Evolutionary conservation across 2,329 filamentous ascomycete genomes (phyloP).

Genomic region (Beauveria medogensis): DNA sequence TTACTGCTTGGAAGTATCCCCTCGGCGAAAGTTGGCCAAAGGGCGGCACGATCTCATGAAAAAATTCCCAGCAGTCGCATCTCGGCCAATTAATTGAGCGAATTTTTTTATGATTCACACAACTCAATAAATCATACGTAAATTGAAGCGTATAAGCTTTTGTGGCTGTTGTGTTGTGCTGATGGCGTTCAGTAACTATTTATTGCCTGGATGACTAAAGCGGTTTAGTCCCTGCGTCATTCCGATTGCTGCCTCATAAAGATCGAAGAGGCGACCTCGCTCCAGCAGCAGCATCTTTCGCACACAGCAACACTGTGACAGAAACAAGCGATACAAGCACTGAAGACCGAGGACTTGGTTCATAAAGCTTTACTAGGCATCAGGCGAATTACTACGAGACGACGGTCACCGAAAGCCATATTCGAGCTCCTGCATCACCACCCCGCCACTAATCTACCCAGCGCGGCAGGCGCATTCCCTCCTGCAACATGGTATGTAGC

Average conservation of each 20-base stretch:
- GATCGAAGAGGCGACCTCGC: background rate
- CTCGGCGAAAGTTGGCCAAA: background rate
- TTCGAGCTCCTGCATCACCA: background rate
- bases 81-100: background rate
- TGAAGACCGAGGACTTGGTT: background rate
- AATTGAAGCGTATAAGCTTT: background rate
- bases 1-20: background rate
- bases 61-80: background rate
- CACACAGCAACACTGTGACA: background rate
- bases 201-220: conserved; percentile 9
- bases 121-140: background rate
- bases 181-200: too few relatives aligned
- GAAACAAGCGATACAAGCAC: background rate
- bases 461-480: background rate
- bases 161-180: background rate
- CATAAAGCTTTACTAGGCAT: too few relatives aligned
- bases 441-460: background rate
- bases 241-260: conserved; percentile 11
- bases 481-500: conserved; percentile 2
- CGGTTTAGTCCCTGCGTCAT: conserved; percentile 14
- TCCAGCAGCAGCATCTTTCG: background rate
- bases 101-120: background rate
- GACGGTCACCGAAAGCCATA: background rate
- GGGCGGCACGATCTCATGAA: background rate
- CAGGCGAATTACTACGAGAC: background rate